Conservation (phyloP, 2,329 filamentous ascomycete genomes). For the Claviceps humidiphila region DNA sequence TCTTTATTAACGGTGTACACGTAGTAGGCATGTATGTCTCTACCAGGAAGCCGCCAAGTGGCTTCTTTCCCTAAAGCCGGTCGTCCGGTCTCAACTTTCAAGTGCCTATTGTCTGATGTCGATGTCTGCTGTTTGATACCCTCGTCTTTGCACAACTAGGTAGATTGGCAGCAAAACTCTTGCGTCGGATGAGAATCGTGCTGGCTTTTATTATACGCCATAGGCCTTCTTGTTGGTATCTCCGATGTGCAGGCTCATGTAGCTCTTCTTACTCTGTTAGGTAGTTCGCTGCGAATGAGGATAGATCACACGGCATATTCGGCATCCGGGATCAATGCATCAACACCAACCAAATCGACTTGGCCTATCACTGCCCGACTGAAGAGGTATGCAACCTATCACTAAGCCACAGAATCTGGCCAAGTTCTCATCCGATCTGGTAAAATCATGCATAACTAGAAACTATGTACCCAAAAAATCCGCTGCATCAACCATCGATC, state of each 20-base stretch:
- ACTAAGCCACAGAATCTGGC: background rate
- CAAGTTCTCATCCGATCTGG: background rate
- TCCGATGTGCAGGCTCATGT: background rate
- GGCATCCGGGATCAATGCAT: background rate
- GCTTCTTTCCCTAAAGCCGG: background rate
- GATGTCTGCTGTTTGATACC: background rate
- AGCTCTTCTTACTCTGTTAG: background rate
- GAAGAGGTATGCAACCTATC: background rate
- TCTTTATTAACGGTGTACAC: background rate
- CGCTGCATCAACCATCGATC: background rate
- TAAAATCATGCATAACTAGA: background rate
- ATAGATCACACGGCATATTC: background rate
- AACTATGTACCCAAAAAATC: too few relatives aligned
- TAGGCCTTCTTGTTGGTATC: background rate
- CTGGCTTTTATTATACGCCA: background rate
- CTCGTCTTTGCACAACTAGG: background rate
- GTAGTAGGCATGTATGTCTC: background rate
- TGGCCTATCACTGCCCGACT: background rate
- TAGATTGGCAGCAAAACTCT: background rate
- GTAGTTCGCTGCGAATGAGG: background rate
- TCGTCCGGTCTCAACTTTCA: background rate
- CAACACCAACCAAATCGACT: background rate
- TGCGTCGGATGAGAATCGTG: background rate
- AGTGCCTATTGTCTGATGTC: background rate
- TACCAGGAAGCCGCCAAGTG: background rate